Conservation (phyloP, 2,329 filamentous ascomycete species). For the Xylariaceae sp. region DNA sequence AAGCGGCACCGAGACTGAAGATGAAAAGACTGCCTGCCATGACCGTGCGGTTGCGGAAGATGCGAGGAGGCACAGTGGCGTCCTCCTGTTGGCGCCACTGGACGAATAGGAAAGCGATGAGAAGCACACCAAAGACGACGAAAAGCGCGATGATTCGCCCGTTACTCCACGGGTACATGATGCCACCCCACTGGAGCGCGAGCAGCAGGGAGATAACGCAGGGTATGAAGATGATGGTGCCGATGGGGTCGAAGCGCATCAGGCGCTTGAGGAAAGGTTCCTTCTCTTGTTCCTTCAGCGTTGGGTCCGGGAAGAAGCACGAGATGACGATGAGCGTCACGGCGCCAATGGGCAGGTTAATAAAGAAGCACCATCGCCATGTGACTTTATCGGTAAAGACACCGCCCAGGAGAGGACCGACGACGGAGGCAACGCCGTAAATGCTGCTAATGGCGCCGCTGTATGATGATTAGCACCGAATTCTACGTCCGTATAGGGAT, state of each 20-base stretch:
- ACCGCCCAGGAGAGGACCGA: constrained; percentile 33
- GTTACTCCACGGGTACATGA: constrained; percentile 35
- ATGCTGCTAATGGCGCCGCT: constrained; percentile 29
- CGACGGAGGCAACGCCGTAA: constrained; percentile 41
- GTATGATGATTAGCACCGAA: constrained; percentile 8
- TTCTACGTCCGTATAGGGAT: too few species aligned
- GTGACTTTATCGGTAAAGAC: constrained; percentile 33
- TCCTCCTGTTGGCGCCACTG: constrained; percentile 36
- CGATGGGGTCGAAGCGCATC: constrained; percentile 29
- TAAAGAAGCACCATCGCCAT: constrained; percentile 19
- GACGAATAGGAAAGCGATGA: constrained; percentile 33
- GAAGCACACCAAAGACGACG: constrained; percentile 39
- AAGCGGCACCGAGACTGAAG: constrained; percentile 35
- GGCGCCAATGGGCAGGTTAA: constrained; percentile 17
- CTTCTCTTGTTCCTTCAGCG: constrained; percentile 9
- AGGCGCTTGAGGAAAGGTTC: constrained; percentile 20
- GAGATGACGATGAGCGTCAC: constrained; percentile 3
- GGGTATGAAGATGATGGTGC: constrained; percentile 29
- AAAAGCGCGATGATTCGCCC: constrained; percentile 43
- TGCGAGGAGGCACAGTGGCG: constrained; percentile 40
- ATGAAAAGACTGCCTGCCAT: constrained; percentile 29
- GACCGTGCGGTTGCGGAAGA: constrained; percentile 38
- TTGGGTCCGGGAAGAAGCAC: constrained; percentile 22
- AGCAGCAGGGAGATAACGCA: constrained; percentile 43
- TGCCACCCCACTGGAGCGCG: constrained; percentile 45